These are phyloP conservation scores for Ceratobasidium sp. DNA, from an alignment of 1,284 basidiomycete species.

Conservation along the genomic window DNA sequence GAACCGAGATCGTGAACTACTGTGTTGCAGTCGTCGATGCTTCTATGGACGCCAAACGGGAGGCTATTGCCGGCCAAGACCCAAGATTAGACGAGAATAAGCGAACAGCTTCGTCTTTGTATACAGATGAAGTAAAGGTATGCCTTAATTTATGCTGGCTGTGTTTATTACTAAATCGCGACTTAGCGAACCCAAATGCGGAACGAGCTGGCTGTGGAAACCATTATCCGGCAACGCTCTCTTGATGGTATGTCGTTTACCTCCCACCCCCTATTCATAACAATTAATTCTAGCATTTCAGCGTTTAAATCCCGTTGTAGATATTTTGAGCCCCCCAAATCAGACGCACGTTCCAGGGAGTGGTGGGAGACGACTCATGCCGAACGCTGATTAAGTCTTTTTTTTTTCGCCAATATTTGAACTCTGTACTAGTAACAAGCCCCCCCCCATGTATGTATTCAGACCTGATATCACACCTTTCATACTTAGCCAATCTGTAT, in stretches of 20 bases:
- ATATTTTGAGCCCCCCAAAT: constrained; percentile 79
- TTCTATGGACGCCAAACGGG: constrained; percentile 73
- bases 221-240: constrained; percentile 81
- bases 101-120: constrained; percentile 68
- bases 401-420: background rate
- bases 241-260: constrained; percentile 73
- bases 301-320: constrained; percentile 86
- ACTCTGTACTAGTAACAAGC: background rate
- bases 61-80: constrained; percentile 52
- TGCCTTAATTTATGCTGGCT: constrained; percentile 50
- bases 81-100: constrained; percentile 51
- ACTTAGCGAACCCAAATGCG: constrained; percentile 80
- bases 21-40: constrained; percentile 80
- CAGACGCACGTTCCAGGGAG: constrained; percentile 71
- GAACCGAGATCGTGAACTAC: constrained; percentile 83
- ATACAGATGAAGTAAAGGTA: constrained; percentile 82
- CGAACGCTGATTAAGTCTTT: constrained; percentile 24
- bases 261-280: background rate
- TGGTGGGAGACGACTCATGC: constrained; percentile 73
- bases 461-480: too few relatives aligned
- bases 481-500: too few relatives aligned
- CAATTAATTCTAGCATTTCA: constrained; percentile 55
- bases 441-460: too few relatives aligned
- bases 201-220: constrained; percentile 84
- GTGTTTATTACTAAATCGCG: constrained; percentile 23